These are phyloP conservation scores for Colletotrichum falcatum DNA, from an alignment of 2,329 filamentous ascomycete species.

Conservation along the genomic window DNA sequence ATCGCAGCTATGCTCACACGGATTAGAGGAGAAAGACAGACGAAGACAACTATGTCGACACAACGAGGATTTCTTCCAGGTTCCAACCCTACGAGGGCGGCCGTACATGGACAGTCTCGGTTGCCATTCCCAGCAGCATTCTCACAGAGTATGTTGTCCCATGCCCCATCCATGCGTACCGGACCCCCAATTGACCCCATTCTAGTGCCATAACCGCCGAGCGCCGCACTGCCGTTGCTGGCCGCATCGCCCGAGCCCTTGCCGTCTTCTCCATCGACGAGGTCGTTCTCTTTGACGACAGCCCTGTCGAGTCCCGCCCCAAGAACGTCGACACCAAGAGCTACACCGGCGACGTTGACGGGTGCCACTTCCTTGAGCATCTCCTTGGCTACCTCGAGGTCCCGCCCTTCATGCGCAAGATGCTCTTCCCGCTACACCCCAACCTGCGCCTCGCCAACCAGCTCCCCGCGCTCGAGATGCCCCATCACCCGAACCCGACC, in stretches of 20 bases:
- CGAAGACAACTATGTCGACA: constrained; percentile 57
- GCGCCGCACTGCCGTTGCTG: constrained; percentile 78
- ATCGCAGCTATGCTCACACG: neutral
- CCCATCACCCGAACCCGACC: constrained; percentile 80
- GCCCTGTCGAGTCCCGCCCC: constrained; percentile 59
- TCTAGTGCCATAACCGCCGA: constrained; percentile 77
- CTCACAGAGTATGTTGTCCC: constrained; percentile 72
- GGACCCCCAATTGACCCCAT: neutral
- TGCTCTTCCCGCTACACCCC: constrained; percentile 81
- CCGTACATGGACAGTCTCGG: constrained; percentile 78
- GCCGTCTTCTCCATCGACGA: constrained; percentile 89
- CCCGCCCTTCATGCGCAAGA: constrained; percentile 82
- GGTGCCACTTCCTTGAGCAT: constrained; percentile 83
- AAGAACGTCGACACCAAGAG: constrained; percentile 61
- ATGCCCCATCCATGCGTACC: neutral
- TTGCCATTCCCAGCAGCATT: constrained; percentile 83
- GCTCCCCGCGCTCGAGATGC: constrained; percentile 84
- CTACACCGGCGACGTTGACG: constrained; percentile 79
- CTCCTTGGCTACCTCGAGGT: constrained; percentile 86
- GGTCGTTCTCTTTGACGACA: constrained; percentile 84
- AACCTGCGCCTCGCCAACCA: constrained; percentile 80
- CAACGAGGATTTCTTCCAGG: constrained; percentile 71
- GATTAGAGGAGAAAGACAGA: constrained; percentile 64
- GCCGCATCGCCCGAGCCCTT: constrained; percentile 82
- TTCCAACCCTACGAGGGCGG: constrained; percentile 74